Conservation (phyloP, 2,329 filamentous ascomycete species). For the Paraconiothyrium sp. region DNA sequence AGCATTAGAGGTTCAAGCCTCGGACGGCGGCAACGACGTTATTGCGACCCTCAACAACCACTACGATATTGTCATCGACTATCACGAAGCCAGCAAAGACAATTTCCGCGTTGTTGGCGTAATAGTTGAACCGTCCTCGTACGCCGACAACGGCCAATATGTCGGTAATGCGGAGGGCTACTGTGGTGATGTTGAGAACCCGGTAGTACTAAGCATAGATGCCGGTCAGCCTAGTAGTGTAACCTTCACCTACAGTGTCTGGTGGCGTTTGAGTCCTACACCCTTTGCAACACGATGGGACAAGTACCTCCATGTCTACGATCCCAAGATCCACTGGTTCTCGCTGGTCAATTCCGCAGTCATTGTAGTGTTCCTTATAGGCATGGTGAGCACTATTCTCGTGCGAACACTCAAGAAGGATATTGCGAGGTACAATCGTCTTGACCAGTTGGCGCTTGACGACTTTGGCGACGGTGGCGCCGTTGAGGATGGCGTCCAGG, state of each 20-base stretch:
- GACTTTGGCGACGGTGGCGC: constrained; percentile 80
- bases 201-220: constrained; percentile 72
- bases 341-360: constrained; percentile 95
- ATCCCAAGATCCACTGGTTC: constrained; percentile 99
- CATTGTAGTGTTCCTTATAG: constrained; percentile 89
- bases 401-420: constrained; percentile 90
- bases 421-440: constrained; percentile 93
- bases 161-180: constrained; percentile 65
- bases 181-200: constrained; percentile 68
- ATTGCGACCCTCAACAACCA: constrained; percentile 84
- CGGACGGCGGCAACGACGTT: constrained; percentile 53
- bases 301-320: constrained; percentile 96
- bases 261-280: constrained; percentile 84
- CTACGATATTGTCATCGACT: constrained; percentile 93
- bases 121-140: constrained; percentile 82
- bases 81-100: constrained; percentile 78
- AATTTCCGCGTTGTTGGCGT: constrained; percentile 92
- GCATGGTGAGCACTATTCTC: constrained; percentile 92
- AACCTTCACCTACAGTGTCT: constrained; percentile 90
- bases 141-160: constrained; percentile 62
- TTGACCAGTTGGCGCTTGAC: constrained; percentile 90
- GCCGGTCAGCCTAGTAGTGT: constrained; percentile 68
- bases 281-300: constrained; percentile 98
- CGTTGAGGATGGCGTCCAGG: constrained; percentile 91
- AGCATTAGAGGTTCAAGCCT: constrained; percentile 38